These are phyloP conservation scores for Globisporangium carolinianum DNA, from an alignment of 352 stramenopile species.

Conservation along the genomic window DNA sequence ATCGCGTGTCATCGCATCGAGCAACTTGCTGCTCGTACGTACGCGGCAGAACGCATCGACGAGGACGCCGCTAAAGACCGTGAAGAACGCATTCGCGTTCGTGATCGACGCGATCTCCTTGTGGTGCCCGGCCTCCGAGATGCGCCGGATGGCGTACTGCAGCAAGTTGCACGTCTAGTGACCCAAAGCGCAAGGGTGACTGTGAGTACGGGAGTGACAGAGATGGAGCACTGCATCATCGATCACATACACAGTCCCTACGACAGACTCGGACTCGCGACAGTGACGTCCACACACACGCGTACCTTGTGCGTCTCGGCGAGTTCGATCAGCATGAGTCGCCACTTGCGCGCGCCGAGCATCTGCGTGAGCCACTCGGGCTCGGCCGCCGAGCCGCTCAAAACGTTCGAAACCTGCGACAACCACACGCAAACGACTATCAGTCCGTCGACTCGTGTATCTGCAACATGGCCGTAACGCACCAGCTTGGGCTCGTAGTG, in stretches of 20 bases:
- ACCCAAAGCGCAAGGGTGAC: neutral
- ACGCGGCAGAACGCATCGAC: conserved; percentile 72
- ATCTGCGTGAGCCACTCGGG: conserved; percentile 82
- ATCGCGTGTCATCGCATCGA: neutral
- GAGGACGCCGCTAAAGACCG: conserved; percentile 78
- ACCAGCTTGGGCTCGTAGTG: conserved; percentile 83
- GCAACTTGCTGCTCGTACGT: neutral
- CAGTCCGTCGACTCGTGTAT: too few species aligned
- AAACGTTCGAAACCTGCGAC: conserved; percentile 67
- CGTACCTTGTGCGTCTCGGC: conserved; percentile 79
- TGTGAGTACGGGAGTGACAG: neutral
- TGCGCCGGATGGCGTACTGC: conserved; percentile 81
- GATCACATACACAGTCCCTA: neutral
- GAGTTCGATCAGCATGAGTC: conserved; percentile 79
- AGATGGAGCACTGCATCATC: neutral
- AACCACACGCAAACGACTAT: neutral
- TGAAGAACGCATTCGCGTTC: conserved; percentile 80
- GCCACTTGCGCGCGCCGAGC: conserved; percentile 76
- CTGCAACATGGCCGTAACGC: neutral
- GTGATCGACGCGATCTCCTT: conserved; percentile 85
- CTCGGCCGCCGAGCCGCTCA: conserved; percentile 68
- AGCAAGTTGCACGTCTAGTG: conserved; percentile 68
- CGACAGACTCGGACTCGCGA: too few species aligned
- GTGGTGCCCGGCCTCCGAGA: conserved; percentile 81
- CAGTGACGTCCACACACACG: neutral